Evolutionary conservation across 257 asterid species (phyloP), one percentile per base, ranked within the genome.

Genomic region (Nicotiana sylvestris): DNA sequence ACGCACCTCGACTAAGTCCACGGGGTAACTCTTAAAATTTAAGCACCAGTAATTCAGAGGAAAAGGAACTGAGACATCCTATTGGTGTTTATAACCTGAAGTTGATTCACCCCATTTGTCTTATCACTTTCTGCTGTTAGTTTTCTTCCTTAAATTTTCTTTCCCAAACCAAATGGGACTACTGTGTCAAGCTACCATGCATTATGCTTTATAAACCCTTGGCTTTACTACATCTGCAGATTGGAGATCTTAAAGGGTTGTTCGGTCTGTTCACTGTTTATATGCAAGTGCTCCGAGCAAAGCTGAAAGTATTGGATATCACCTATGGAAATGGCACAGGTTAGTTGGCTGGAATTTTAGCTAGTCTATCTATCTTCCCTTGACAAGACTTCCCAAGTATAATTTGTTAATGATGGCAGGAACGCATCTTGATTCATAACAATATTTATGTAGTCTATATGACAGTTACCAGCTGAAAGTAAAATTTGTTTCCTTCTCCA

Each of bases 241-340:
- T 96, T 88, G 99, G 99, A 77, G 99, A 96, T 85, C 84, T 94
- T 81, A 96, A 96, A 86, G 99, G 98, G 64, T 69, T 96, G 60
- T 91, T 88, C 81, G 99, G 99, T 83, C 90, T 96, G 76, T 78
- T 91, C 88, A 89, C 83, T 91, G 97, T 91, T 49, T 81, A 83
- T 84, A 84, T 96, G 89, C 93, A 90, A 82, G 57, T 86, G 87
- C 94, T 96, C 37, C 90, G 98, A 85, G 85, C 87, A 82, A 94
- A 93, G 89, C 88, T 94, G 72, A 91, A 94, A 90, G 96, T 93
- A 66, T 84, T 94, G 82, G 99, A 96, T 86, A 9, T 76, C 70
- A 82, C 95, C 84, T 93, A 90, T 83, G 99, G 99, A 77, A 3
- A 7, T 35, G 92, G 97, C 86, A 93, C 98, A 84, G 99, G 99